phyloP scores from a whole-genome alignment of 495 filamentous ascomycete species.

The Bathelium albidoporum region DNA sequence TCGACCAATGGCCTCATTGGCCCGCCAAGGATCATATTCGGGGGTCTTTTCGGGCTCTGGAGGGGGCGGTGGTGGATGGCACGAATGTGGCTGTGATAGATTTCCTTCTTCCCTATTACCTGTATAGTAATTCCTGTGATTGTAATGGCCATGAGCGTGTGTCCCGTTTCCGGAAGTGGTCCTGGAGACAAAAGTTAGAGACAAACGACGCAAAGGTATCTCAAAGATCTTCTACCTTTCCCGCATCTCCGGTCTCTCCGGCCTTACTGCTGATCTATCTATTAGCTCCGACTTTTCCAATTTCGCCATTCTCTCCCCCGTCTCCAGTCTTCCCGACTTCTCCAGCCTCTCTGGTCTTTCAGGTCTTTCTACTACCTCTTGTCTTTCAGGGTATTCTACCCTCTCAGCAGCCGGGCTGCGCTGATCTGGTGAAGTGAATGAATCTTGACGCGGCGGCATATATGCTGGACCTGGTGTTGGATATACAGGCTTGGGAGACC shows the following conservation, averaged over 20 bases:
- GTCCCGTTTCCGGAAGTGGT: neutral
- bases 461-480: constrained; percentile 24
- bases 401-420: neutral
- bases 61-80: constrained; percentile 19
- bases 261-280: no score
- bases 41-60: constrained; percentile 8
- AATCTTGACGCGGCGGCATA: neutral
- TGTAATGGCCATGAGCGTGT: neutral
- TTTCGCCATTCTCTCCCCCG: neutral
- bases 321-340: neutral
- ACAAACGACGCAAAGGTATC: neutral
- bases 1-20: neutral
- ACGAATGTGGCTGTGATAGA: constrained; percentile 11
- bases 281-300: neutral
- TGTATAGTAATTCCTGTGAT: neutral
- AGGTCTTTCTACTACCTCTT: neutral
- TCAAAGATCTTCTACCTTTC: neutral
- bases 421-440: neutral
- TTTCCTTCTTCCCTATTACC: neutral
- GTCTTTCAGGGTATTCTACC: neutral
- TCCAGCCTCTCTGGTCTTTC: neutral
- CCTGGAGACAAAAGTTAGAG: neutral
- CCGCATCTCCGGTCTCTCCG: neutral
- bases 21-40: constrained; percentile 17
- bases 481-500: constrained; percentile 29